Evolutionary conservation across 2,329 filamentous ascomycete species (phyloP), one percentile per base, ranked within the genome.

Genomic region (Colletotrichum filicis): DNA sequence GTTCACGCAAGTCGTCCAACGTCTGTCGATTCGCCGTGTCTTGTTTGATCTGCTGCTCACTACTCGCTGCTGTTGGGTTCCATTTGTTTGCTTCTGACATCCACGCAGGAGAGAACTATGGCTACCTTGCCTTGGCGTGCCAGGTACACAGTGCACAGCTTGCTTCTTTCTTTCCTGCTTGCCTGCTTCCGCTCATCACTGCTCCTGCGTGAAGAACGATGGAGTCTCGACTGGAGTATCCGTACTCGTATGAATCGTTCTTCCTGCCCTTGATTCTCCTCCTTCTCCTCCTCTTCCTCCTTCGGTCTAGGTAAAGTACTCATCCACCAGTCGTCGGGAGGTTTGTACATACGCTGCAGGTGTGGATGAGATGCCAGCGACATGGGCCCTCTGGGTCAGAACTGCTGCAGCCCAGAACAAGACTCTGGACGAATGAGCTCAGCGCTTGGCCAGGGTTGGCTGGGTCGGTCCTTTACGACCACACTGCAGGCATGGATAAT

Each of bases 301-400:
- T 19, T 6, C 37, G 42, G 42, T 19, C 42, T 49, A 22, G 42
- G 42, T n/a, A 49, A 49, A n/a, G 42, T 49, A 52, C 46, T 62
- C 24, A 61, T 53, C 66, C 66, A 30, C 53, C 55, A 30, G 58
- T 37, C 37, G 46, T 37, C 16, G 42, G 26, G 16, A 14, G 22
- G 56, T 58, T 55, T 24, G 19, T 19, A 32, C 30, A 32, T 32
- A 49, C 12, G 46, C 28, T 49, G 46, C 66, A 73, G 60, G 57
- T 68, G 59, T 64, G 59, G 66, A 69, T 24, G 59, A 35, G 60
- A 66, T 73, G 70, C 70, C 71, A 70, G 71, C 66, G 66, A 57
- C 66, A 73, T 71, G 67, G 71, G 55, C 67, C 67, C 61, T 71
- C 66, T 60, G 65, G 66, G 66, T 66, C 71, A 71, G 49, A 42